These are phyloP conservation scores for Strobilomyces confusus DNA, from an alignment of 768 basidiomycete species.

Conservation along the genomic window DNA sequence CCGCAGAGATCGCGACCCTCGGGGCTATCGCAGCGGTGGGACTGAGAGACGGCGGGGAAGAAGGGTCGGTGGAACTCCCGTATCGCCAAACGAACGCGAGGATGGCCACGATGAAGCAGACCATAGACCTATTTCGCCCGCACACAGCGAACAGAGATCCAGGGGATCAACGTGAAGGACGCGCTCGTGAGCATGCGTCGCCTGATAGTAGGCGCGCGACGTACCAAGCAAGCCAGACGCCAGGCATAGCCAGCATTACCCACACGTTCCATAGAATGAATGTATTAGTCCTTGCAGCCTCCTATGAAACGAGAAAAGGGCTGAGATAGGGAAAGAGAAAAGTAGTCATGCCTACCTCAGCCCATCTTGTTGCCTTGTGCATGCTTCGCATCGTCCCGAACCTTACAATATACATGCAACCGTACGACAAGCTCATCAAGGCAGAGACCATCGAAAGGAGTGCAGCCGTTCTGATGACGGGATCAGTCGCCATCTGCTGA, in stretches of 20 bases:
- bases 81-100: constrained; percentile 66
- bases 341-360: constrained; percentile 44
- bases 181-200: background rate
- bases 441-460: constrained; percentile 64
- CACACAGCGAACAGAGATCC: background rate
- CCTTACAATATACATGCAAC: constrained; percentile 68
- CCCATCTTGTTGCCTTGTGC: constrained; percentile 68
- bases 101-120: constrained; percentile 59
- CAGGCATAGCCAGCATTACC: constrained; percentile 64
- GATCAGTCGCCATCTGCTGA: constrained; percentile 47
- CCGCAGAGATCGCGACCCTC: constrained; percentile 50
- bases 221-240: constrained; percentile 68
- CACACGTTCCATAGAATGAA: constrained; percentile 62
- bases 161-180: background rate
- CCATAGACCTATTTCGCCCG: constrained; percentile 49
- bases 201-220: constrained; percentile 3
- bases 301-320: constrained; percentile 33
- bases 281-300: constrained; percentile 50
- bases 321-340: background rate
- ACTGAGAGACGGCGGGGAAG: constrained; percentile 34
- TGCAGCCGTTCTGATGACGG: constrained; percentile 58
- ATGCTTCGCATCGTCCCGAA: constrained; percentile 72
- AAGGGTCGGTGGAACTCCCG: constrained; percentile 43
- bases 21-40: constrained; percentile 42
- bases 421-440: constrained; percentile 67